A percentile compares a stretch with the other conserved stretches of the same genome.
phyloP scores from a whole-genome alignment of 768 basidiomycete species.

The Nevesoporus exiguus region DNA sequence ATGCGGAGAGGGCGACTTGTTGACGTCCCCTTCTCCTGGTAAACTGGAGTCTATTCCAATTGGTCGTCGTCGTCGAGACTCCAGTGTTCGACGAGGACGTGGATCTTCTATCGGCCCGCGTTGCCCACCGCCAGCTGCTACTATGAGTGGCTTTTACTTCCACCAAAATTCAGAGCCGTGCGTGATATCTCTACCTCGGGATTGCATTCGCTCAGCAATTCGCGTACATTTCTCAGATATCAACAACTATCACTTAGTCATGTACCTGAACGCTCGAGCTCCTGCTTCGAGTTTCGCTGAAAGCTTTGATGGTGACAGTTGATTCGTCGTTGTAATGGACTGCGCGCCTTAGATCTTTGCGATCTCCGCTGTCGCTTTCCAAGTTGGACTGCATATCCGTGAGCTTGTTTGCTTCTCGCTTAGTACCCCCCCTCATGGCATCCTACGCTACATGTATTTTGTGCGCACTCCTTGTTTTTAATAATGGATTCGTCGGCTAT shows the following conservation, averaged over 20 bases:
- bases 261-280: conserved; percentile 66
- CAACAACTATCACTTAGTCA: conserved; percentile 85
- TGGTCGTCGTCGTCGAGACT: conserved; percentile 39
- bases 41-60: conserved; percentile 40
- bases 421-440: conserved; percentile 14
- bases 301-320: conserved; percentile 15
- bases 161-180: conserved; percentile 92
- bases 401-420: conserved; percentile 10
- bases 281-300: conserved; percentile 86
- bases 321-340: not conserved
- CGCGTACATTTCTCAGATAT: conserved; percentile 49
- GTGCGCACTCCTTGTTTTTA: conserved; percentile 12
- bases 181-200: conserved; percentile 33
- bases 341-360: conserved; percentile 5
- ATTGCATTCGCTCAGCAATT: conserved; percentile 7
- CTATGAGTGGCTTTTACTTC: conserved; percentile 91
- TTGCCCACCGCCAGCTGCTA: conserved; percentile 51
- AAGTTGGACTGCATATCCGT: conserved; percentile 14
- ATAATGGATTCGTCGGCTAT: not conserved
- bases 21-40: conserved; percentile 30
- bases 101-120: conserved; percentile 49
- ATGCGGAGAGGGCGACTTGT: conserved; percentile 24
- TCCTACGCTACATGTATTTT: conserved; percentile 18
- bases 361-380: not conserved
- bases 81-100: conserved; percentile 45